These are phyloP conservation scores for Volvox africanus DNA, from an alignment of 139 green algal species.

Conservation along the genomic window DNA sequence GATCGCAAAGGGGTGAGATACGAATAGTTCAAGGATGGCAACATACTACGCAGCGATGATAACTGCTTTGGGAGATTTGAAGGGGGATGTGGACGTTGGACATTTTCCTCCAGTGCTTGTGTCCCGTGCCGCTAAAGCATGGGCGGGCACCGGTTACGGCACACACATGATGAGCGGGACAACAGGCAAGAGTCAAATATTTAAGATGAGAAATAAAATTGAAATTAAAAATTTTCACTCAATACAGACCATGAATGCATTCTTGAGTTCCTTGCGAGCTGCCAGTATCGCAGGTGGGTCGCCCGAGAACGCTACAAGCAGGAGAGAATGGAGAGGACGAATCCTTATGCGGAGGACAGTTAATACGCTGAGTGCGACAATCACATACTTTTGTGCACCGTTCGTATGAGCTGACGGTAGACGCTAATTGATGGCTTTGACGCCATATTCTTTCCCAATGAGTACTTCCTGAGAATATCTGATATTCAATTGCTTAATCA, in stretches of 20 bases:
- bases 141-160: too few species aligned
- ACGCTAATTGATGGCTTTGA: slow-evolving; percentile 23
- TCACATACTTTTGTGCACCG: slow-evolving; percentile 18
- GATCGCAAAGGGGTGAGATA: not conserved
- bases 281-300: slow-evolving; percentile 22
- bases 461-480: not conserved
- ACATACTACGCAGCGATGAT: too few species aligned
- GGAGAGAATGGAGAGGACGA: not conserved
- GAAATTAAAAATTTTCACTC: not conserved
- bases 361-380: not conserved
- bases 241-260: slow-evolving; percentile 1
- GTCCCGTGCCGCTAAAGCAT: too few species aligned
- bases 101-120: too few species aligned
- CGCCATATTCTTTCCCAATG: not conserved
- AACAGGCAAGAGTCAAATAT: too few species aligned
- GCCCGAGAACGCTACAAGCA: slow-evolving; percentile 7
- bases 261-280: slow-evolving; percentile 26
- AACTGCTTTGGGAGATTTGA: too few species aligned
- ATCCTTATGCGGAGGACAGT: not conserved
- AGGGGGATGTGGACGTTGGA: too few species aligned
- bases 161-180: too few species aligned
- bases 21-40: too few species aligned
- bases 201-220: too few species aligned
- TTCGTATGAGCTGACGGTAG: slow-evolving; percentile 37
- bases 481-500: not conserved